phyloP scores from a whole-genome alignment of 2,329 filamentous ascomycete genomes.

The Bipolaris victoriae region DNA sequence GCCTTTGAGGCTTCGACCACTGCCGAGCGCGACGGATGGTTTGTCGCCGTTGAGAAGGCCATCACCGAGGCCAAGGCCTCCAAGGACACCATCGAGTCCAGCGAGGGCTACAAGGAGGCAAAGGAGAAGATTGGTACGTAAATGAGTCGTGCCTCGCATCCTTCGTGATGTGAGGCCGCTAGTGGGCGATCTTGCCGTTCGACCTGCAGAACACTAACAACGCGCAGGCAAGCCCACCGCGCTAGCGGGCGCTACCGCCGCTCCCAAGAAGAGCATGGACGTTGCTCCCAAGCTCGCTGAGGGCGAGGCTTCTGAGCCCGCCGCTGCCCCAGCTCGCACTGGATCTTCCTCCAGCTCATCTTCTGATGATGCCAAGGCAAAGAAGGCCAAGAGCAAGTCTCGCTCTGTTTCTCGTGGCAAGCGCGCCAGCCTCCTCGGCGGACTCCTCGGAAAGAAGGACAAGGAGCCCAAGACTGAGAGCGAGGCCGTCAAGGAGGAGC shows the following conservation, averaged over 20 bases:
- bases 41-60: slow-evolving; percentile 69
- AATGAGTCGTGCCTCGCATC: slow-evolving; percentile 12
- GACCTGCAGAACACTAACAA: slow-evolving; percentile 45
- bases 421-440: slow-evolving; percentile 64
- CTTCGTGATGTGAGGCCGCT: slow-evolving; percentile 30
- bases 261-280: slow-evolving; percentile 57
- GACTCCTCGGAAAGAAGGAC: slow-evolving; percentile 67
- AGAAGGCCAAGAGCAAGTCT: slow-evolving; percentile 62
- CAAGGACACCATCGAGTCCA: slow-evolving; percentile 73
- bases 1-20: slow-evolving; percentile 78
- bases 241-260: slow-evolving; percentile 48
- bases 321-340: slow-evolving; percentile 42
- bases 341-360: slow-evolving; percentile 51
- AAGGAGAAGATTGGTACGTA: slow-evolving; percentile 72
- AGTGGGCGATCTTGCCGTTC: slow-evolving; percentile 40
- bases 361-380: slow-evolving; percentile 56
- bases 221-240: slow-evolving; percentile 48
- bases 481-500: slow-evolving; percentile 44
- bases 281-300: slow-evolving; percentile 50
- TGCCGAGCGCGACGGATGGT: slow-evolving; percentile 90
- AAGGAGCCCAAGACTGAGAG: slow-evolving; percentile 54
- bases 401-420: slow-evolving; percentile 64
- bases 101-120: slow-evolving; percentile 87
- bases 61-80: slow-evolving; percentile 77
- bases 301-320: slow-evolving; percentile 34